Evolutionary conservation across 169 alveolate genomes (phyloP).

Genomic region (Plasmodium vivax): DNA sequence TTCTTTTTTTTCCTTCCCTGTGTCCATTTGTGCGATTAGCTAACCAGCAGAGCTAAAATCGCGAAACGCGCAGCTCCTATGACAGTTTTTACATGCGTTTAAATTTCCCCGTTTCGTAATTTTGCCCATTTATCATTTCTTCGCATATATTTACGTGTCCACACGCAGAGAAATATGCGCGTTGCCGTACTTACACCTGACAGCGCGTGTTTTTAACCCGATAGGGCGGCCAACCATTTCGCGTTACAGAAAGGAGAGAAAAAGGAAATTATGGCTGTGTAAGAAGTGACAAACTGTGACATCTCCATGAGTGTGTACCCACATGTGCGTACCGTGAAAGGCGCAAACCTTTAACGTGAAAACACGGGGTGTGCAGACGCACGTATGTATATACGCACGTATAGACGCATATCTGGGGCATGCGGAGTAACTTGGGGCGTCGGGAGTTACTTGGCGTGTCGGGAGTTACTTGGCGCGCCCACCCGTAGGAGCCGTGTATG

Average conservation of each 20-base stretch:
- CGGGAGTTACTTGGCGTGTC: too few relatives aligned
- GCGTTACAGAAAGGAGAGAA: neutral
- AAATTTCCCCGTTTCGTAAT: neutral
- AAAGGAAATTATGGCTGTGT: slow-evolving; percentile 5
- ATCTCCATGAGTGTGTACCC: neutral
- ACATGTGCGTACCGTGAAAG: neutral
- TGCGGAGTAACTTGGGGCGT: too few relatives aligned
- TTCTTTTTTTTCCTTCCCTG: neutral
- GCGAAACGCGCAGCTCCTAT: neutral
- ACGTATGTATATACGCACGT: neutral
- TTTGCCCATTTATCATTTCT: neutral
- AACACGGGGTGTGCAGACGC: neutral
- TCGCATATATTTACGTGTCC: neutral
- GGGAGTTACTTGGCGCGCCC: neutral
- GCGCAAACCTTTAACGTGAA: neutral
- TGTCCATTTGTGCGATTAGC: neutral
- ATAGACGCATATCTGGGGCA: neutral
- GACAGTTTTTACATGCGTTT: neutral
- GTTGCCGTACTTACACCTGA: neutral
- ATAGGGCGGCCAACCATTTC: neutral
- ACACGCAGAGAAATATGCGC: neutral
- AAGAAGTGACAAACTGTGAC: neutral
- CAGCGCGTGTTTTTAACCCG: neutral
- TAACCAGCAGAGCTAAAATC: neutral
- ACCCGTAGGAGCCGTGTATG: neutral